Conservation (phyloP, 1,284 basidiomycete species). For the Megacollybia platyphylla region DNA sequence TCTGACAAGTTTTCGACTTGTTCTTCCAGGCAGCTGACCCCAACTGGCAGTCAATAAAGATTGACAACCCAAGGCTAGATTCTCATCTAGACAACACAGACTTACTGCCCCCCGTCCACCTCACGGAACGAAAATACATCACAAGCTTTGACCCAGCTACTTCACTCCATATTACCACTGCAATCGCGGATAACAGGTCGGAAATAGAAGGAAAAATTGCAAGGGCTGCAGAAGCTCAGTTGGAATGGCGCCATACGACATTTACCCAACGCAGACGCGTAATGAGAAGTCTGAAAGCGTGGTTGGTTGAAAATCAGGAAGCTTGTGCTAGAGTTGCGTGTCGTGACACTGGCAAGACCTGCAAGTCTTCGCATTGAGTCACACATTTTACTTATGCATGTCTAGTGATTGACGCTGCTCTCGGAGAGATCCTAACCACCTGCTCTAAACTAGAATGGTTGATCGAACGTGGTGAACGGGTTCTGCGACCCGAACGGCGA, state of each 20-base stretch:
- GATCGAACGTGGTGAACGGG: constrained; percentile 69
- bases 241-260: constrained; percentile 55
- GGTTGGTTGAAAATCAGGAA: constrained; percentile 85
- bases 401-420: constrained; percentile 76
- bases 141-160: constrained; percentile 90
- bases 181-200: constrained; percentile 51
- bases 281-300: constrained; percentile 76
- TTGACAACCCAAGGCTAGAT: constrained; percentile 38
- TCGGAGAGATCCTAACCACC: constrained; percentile 84
- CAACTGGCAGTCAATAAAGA: constrained; percentile 38
- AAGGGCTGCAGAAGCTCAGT: constrained; percentile 57
- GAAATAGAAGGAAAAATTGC: constrained; percentile 66
- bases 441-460: constrained; percentile 86
- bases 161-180: constrained; percentile 61
- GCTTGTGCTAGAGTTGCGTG: constrained; percentile 81
- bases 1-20: background rate
- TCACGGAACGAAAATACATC: constrained; percentile 55
- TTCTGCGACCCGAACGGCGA: constrained; percentile 59
- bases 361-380: constrained; percentile 32
- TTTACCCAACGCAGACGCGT: constrained; percentile 74
- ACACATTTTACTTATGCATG: constrained; percentile 2
- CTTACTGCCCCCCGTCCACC: constrained; percentile 28
- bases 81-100: background rate
- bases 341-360: constrained; percentile 92
- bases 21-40: constrained; percentile 37